Conservation (phyloP, 345 rosid species). For the Excoecaria agallocha region DNA sequence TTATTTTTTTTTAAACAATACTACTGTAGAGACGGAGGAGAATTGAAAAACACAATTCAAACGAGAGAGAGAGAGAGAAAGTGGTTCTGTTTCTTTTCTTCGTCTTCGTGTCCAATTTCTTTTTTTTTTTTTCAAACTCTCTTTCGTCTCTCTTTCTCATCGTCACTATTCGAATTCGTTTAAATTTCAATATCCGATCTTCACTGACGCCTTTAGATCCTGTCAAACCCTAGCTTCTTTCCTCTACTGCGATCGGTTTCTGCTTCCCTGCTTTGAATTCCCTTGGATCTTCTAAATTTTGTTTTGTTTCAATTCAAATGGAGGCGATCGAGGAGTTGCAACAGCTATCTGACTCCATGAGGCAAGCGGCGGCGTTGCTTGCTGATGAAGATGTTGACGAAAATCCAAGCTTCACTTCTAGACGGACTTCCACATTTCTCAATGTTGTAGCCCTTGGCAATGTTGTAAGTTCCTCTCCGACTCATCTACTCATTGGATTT, state of each 20-base stretch:
- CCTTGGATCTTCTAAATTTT: not conserved
- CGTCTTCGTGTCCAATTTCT: not conserved
- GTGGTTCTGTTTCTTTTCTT: not conserved
- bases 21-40: not conserved
- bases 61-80: slow-evolving; percentile 1
- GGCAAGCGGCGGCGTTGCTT: slow-evolving; percentile 25
- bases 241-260: not conserved
- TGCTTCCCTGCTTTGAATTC: not conserved
- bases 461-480: slow-evolving; percentile 16
- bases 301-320: slow-evolving; percentile 8
- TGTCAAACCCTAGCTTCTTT: not conserved
- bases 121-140: not conserved
- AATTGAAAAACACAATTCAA: not conserved
- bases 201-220: not conserved
- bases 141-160: not conserved
- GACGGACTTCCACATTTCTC: slow-evolving; percentile 20
- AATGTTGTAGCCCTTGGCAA: slow-evolving; percentile 27
- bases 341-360: slow-evolving; percentile 25
- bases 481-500: not conserved
- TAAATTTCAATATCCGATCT: slow-evolving; percentile 1
- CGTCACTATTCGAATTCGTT: not conserved
- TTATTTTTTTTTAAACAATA: no score
- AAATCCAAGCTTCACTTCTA: slow-evolving; percentile 7
- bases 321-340: slow-evolving; percentile 26
- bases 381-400: slow-evolving; percentile 28